Evolutionary conservation across 192 early-diverging fungal genomes (phyloP).

Genomic region (Linnemannia hyalina): DNA sequence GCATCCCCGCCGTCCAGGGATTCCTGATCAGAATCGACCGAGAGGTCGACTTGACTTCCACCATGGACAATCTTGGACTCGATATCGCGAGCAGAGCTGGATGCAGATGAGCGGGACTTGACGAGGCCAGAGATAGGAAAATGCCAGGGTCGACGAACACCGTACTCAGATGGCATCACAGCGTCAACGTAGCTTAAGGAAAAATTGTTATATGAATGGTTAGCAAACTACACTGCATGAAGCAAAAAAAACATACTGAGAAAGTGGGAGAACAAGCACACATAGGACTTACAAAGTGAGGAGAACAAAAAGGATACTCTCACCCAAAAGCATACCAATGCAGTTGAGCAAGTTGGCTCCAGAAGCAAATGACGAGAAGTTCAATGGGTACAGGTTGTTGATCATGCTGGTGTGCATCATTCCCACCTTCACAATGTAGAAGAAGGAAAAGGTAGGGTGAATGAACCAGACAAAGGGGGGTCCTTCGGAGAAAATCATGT

Average conservation of each 20-base stretch:
- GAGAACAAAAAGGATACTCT: constrained; percentile 7
- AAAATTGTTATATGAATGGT: neutral
- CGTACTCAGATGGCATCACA: constrained; percentile 26
- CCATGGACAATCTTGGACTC: neutral
- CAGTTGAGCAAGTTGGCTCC: neutral
- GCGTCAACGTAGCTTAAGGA: constrained; percentile 6
- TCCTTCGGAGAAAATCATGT: neutral
- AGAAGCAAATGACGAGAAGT: neutral
- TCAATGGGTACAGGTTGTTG: constrained; percentile 9
- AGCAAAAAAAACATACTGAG: neutral
- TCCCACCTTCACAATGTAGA: neutral
- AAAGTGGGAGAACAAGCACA: too few relatives aligned
- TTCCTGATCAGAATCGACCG: neutral
- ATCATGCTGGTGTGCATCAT: neutral
- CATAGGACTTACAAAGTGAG: constrained; percentile 8
- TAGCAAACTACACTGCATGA: neutral
- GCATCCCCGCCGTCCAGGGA: constrained; percentile 15
- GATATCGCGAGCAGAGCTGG: neutral
- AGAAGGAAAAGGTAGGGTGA: constrained; percentile 16
- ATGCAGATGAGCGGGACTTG: neutral
- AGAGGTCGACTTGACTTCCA: too few relatives aligned
- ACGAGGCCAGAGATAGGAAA: constrained; percentile 13
- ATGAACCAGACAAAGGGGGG: constrained; percentile 17
- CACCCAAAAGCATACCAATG: neutral
- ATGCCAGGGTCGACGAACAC: constrained; percentile 23